These are phyloP conservation scores for Colletotrichum sp. DNA, from an alignment of 2,329 filamentous ascomycete genomes.

Conservation along the genomic window DNA sequence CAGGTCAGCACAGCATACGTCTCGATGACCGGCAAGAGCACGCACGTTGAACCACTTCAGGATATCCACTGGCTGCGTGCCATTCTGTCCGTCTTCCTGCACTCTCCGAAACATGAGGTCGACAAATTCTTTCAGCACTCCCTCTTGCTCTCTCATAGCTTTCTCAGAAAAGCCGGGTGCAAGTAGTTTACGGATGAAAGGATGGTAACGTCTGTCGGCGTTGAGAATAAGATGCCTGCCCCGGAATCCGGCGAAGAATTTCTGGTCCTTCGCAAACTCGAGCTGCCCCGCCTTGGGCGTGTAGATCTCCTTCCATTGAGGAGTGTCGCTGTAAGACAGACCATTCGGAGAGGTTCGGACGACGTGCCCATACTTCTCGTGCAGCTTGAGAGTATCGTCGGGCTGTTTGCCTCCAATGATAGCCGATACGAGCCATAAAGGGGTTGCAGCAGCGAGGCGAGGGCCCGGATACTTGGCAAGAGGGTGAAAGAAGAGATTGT, in stretches of 20 bases:
- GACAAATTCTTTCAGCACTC: conserved; percentile 38
- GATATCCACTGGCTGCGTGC: conserved; percentile 24
- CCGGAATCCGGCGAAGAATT: background rate
- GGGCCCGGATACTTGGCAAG: conserved; percentile 34
- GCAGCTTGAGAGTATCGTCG: conserved; percentile 32
- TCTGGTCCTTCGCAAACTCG: conserved; percentile 9
- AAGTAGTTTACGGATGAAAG: background rate
- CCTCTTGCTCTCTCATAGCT: conserved; percentile 26
- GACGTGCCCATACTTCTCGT: conserved; percentile 45
- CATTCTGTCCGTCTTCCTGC: conserved; percentile 27
- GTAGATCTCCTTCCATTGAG: conserved; percentile 46
- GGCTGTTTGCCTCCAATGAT: conserved; percentile 21
- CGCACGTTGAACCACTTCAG: conserved; percentile 26
- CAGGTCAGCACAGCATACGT: background rate
- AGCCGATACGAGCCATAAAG: background rate
- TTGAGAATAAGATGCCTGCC: conserved; percentile 19
- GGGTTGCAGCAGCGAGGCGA: background rate
- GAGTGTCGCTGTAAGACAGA: conserved; percentile 43
- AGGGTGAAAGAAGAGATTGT: conserved; percentile 37
- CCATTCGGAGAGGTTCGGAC: conserved; percentile 52
- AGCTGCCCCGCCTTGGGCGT: conserved; percentile 22
- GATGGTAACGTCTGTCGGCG: background rate
- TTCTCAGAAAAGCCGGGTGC: conserved; percentile 26
- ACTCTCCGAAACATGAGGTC: conserved; percentile 41
- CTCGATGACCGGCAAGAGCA: background rate